Base-by-base conservation (phyloP, 441 rosid species). In the Populus hybrid region DNA sequence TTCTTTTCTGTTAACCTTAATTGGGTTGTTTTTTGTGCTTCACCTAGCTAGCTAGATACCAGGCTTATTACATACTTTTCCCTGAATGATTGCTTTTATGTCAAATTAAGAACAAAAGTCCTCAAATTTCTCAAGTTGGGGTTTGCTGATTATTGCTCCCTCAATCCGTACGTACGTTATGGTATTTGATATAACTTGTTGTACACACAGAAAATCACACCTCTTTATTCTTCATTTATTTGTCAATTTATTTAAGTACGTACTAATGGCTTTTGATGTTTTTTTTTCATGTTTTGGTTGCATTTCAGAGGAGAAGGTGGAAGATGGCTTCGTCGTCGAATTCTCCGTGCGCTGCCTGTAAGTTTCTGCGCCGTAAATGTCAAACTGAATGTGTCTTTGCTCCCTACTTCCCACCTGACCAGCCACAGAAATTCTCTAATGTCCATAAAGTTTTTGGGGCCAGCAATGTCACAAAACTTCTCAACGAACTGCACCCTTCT, bases 381-480 rank as follows among this genome's bases (percentile, higher is more conserved):
- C 92, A 89, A 50, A 90, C 92, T 19, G 94, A 91, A 82, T 91
- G 94, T 59, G 94, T 91, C 9, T 91, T 91, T 57, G 94, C 94
- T 0, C 94, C 94, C 2, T 91, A 91, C 74, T 91, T 91, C 77
- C 94, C 94, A 1, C 94, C 94, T 24, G 94, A 91, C 68, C 90
- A 91, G 81, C 94, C 94, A 0, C 92, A 89, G 72, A 91, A 91
- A 72, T 91, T 91, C 23, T 90, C 90, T 9, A 89, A 91, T 80
- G 94, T 91, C 1, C 94, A 91, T 86, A 91, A 88, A 79, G 94
- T 91, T 18, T 91, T 91, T 12, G 94, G 94, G 2, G 94, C 94
- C 12, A 89, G 94, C 83, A 91, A 91, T 67, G 91, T 91, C 66
- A 88, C 94, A 1, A 91, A 91, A 73, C 83, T 91, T 50, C 90